Evolutionary conservation across 1,139 yeast species (phyloP).

Genomic region (Candida buenavistaensis): DNA sequence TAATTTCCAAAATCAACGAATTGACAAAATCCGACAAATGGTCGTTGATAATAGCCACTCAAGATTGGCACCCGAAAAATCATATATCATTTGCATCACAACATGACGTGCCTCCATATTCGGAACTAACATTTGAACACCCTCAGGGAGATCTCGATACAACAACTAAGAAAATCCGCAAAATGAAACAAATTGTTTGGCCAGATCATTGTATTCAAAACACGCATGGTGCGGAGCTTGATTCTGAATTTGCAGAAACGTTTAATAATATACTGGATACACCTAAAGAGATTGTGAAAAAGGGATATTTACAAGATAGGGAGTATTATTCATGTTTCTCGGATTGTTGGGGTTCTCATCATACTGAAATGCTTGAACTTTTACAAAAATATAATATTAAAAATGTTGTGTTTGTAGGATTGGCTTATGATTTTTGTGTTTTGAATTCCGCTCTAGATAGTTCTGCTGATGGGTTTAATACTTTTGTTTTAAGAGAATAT

Average conservation of each 20-base stretch:
- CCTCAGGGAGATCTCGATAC: constrained; percentile 43
- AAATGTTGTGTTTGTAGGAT: constrained; percentile 72
- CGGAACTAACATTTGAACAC: constrained; percentile 47
- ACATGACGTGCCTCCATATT: constrained; percentile 57
- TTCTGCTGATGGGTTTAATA: constrained; percentile 56
- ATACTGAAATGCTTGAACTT: constrained; percentile 60
- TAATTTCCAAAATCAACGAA: constrained; percentile 51
- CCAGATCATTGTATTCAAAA: constrained; percentile 88
- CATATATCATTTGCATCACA: constrained; percentile 83
- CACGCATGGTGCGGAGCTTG: constrained; percentile 65
- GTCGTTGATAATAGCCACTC: constrained; percentile 68
- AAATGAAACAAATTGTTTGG: constrained; percentile 62
- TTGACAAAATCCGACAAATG: constrained; percentile 48
- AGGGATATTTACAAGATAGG: constrained; percentile 69
- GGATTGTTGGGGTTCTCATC: constrained; percentile 73
- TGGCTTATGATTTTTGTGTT: constrained; percentile 88
- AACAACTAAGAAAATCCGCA: constrained; percentile 24
- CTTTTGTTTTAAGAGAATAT: constrained; percentile 59
- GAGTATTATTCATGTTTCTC: constrained; percentile 90
- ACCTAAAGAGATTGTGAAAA: constrained; percentile 51
- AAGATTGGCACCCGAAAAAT: constrained; percentile 84
- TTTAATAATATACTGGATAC: constrained; percentile 24
- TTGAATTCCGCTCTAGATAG: constrained; percentile 72
- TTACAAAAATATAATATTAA: constrained; percentile 48
- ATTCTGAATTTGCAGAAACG: constrained; percentile 35